Conservation (phyloP, 805 yeast species). For the Metschnikowia rubicola region DNA sequence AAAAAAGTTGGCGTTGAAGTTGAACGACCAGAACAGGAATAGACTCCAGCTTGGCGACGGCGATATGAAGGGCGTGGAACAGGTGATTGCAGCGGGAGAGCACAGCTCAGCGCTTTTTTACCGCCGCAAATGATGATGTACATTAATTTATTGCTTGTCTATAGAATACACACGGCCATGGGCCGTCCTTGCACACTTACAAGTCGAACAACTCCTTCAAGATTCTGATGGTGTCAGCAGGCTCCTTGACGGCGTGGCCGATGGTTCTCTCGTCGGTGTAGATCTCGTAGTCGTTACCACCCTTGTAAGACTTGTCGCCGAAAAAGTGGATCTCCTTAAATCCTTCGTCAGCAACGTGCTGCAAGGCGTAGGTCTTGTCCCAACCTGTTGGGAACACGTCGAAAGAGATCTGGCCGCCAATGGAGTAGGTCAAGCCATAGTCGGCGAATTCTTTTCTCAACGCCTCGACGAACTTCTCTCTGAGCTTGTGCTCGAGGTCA, state of each 20-base stretch:
- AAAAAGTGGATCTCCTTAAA: slow-evolving; percentile 92
- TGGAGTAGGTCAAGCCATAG: slow-evolving; percentile 86
- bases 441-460: slow-evolving; percentile 81
- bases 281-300: slow-evolving; percentile 99
- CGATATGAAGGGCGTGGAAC: slow-evolving; percentile 40
- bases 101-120: slow-evolving; percentile 63
- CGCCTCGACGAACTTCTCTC: slow-evolving; percentile 82
- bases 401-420: slow-evolving; percentile 98
- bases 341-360: slow-evolving; percentile 82
- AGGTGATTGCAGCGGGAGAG: slow-evolving; percentile 60
- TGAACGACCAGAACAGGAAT: slow-evolving; percentile 33
- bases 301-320: slow-evolving; percentile 95
- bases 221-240: slow-evolving; percentile 83
- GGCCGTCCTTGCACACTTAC: slow-evolving; percentile 20
- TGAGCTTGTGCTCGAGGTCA: slow-evolving; percentile 76
- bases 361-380: slow-evolving; percentile 98
- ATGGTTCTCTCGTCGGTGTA: slow-evolving; percentile 87
- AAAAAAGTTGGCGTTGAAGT: slow-evolving; percentile 28
- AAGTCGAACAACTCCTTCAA: slow-evolving; percentile 76
- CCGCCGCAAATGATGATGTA: slow-evolving; percentile 21
- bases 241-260: slow-evolving; percentile 89
- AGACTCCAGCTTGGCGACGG: slow-evolving; percentile 44
- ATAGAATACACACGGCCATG: slow-evolving; percentile 1
- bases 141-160: slow-evolving; percentile 3
- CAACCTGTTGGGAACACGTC: slow-evolving; percentile 99